Evolutionary conservation across 768 basidiomycete species (phyloP), one percentile per base, ranked within the genome.

Genomic region (Imleria badia): DNA sequence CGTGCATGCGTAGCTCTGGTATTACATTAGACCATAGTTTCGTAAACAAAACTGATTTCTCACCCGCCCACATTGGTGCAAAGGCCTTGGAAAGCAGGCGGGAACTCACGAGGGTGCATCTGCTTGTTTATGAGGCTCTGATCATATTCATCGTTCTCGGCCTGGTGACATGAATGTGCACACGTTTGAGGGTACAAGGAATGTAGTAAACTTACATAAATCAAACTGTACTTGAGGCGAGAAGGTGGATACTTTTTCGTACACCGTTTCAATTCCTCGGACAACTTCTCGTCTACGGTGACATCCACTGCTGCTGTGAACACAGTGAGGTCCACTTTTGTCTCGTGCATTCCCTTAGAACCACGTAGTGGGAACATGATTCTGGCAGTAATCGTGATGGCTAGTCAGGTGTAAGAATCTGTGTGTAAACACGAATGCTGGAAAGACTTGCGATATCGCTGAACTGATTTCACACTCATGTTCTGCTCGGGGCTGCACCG

Each of bases 381-480:
- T n/a, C 7, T 26, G 1, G 34, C 42, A 17, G 8, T 8, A n/a
- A 51, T 44, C 23, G 34, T 12, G 10, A 51, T 19, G 10, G 49
- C 49, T 51, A 19, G 23, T n/a, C 2, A 20, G 7, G 33, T 14
- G n/a, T 51, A 43, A 42, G 41, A 34, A 35, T 43, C 7, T 10
- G 11, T 17, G 1, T 2, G 13, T 13, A 43, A 35, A 41, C 10
- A 13, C 10, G 10, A n/a, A 22, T 6, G 40, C 11, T 8, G 1
- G 11, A 29, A 34, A 34, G 12, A 51, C 41, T 51, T 43, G 13
- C 49, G 19, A 35, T n/a, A 35, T 23, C 15, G 31, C 5, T 26
- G 33, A 15, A 51, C 33, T 42, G 41, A 51, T 35, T 73, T 78
- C 10, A 92, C 80, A 17, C 72, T 78, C 90, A 95, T 94, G 48